These are phyloP conservation scores for Botrytis galanthina DNA, from an alignment of 2,329 filamentous ascomycete species.

Conservation along the genomic window DNA sequence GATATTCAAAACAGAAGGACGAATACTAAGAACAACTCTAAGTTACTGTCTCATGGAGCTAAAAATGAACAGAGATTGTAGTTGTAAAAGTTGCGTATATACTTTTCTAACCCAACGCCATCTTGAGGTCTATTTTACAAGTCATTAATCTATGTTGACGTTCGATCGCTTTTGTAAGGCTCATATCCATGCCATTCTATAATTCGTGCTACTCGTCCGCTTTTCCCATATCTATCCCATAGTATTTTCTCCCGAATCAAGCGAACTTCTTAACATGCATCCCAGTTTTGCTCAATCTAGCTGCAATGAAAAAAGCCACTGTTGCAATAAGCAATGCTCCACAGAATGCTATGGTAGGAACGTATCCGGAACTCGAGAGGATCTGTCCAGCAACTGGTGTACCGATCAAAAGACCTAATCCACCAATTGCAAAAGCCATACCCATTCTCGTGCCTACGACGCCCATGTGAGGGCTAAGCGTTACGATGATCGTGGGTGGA, in stretches of 20 bases:
- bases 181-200: background rate
- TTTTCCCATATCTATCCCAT: background rate
- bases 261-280: conserved; percentile 3
- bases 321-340: conserved; percentile 3
- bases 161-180: background rate
- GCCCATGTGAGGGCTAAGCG: conserved; percentile 17
- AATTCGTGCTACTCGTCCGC: background rate
- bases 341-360: conserved; percentile 12
- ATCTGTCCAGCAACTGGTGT: conserved; percentile 21
- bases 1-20: background rate
- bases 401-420: conserved; percentile 23
- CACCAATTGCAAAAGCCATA: conserved; percentile 22
- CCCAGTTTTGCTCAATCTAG: conserved; percentile 13
- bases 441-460: conserved; percentile 25
- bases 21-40: rapidly evolving
- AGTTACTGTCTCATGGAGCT: background rate
- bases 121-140: background rate
- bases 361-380: conserved; percentile 7
- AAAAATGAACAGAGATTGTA: background rate
- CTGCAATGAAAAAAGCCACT: background rate
- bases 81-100: background rate
- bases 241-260: background rate
- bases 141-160: background rate
- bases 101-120: background rate
- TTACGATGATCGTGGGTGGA: conserved; percentile 23